Evolutionary conservation across 768 basidiomycete genomes (phyloP).

Genomic region (Sarcodon sp.): DNA sequence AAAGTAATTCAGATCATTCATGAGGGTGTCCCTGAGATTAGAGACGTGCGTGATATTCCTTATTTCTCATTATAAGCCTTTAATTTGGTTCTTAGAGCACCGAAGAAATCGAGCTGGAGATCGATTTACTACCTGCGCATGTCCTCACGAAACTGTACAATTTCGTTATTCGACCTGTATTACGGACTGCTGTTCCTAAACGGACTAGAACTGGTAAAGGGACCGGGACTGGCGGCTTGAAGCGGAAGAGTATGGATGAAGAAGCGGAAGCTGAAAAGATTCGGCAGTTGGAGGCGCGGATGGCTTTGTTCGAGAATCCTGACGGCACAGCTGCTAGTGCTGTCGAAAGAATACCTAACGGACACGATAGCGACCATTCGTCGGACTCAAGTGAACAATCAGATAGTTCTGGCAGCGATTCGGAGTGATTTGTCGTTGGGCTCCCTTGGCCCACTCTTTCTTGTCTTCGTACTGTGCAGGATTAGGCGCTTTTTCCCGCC

Average conservation of each 20-base stretch:
- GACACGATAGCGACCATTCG: constrained; percentile 57
- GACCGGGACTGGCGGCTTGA: constrained; percentile 79
- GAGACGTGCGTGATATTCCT: constrained; percentile 53
- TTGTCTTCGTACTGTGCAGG: constrained; percentile 4
- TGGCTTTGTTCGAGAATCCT: constrained; percentile 64
- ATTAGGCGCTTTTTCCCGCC: no score
- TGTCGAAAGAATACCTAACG: constrained; percentile 21
- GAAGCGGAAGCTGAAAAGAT: constrained; percentile 95
- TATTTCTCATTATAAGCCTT: constrained; percentile 4
- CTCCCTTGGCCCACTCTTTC: not conserved
- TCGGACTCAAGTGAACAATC: constrained; percentile 65
- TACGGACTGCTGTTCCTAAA: constrained; percentile 34
- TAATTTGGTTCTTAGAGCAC: constrained; percentile 49
- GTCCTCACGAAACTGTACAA: constrained; percentile 94
- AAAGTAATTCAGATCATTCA: constrained; percentile 93
- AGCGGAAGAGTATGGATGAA: constrained; percentile 96
- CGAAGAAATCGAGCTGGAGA: constrained; percentile 98
- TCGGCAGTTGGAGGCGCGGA: constrained; percentile 75
- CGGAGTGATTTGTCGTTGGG: constrained; percentile 37
- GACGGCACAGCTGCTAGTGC: constrained; percentile 15
- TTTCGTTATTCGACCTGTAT: constrained; percentile 76
- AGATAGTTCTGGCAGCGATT: constrained; percentile 76
- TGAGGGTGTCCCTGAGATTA: constrained; percentile 84
- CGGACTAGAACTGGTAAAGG: constrained; percentile 65
- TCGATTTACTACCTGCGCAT: constrained; percentile 75